Percentiles rank a stretch among this genome's conserved stretches.
Conservation (phyloP, 768 basidiomycete species). For the Podaxis pistillaris region DNA sequence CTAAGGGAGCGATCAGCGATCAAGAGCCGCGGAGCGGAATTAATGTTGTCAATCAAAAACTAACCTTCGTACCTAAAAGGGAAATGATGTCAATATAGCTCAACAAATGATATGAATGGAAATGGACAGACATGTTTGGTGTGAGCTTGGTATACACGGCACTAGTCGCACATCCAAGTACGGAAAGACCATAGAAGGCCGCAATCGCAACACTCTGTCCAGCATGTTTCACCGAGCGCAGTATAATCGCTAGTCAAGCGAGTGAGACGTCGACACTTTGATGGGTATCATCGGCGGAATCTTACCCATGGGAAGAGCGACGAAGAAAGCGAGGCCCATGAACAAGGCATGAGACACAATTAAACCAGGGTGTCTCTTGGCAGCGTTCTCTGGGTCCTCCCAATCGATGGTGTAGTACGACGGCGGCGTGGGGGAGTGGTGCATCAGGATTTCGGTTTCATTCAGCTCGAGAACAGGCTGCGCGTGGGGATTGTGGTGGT, state of each 20-base stretch:
- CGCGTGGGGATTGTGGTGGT: conserved; percentile 43
- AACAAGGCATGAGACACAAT: conserved; percentile 73
- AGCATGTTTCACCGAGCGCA: conserved; percentile 75
- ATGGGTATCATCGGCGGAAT: conserved; percentile 13
- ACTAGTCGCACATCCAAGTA: conserved; percentile 66
- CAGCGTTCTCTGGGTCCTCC: conserved; percentile 43
- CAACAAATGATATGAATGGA: conserved; percentile 9
- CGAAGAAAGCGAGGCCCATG: conserved; percentile 82
- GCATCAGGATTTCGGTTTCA: conserved; percentile 67
- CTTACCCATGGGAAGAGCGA: conserved; percentile 77
- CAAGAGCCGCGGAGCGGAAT: not conserved
- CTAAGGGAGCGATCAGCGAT: conserved; percentile 19
- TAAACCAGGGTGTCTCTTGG: conserved; percentile 58
- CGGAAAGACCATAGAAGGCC: conserved; percentile 59
- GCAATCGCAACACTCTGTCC: conserved; percentile 57
- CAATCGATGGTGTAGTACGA: conserved; percentile 85
- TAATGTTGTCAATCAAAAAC: conserved; percentile 18
- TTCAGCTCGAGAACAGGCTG: conserved; percentile 64
- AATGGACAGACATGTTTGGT: conserved; percentile 63
- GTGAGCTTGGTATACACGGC: conserved; percentile 75
- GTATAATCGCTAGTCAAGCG: conserved; percentile 60
- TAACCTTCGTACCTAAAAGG: conserved; percentile 62
- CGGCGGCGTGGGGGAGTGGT: conserved; percentile 68
- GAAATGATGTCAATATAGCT: conserved; percentile 20
- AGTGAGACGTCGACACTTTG: conserved; percentile 7